Evolutionary conservation across 148 eudicot genomes (phyloP), one percentile per base, ranked within the genome.

Genomic region (Drosera capensis): DNA sequence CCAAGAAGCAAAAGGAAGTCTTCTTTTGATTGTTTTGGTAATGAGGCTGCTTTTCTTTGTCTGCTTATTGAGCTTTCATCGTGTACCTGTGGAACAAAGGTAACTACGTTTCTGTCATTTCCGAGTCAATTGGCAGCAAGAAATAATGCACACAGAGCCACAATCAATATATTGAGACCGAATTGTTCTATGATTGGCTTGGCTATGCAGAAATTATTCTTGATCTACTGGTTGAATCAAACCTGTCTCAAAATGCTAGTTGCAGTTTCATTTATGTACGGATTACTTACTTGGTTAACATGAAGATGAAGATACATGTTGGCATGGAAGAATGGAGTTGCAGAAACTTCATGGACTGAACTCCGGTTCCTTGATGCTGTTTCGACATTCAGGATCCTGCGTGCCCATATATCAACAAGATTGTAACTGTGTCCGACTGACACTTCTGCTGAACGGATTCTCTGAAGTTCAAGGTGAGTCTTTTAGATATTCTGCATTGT

Each of bases 381-480:
- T 73, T 88, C 97, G 11, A 75, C 80, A 25, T 80, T 88, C 49
- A 84, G 49, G 56, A 80, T 80, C 52, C 65, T 73, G 9, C 83
- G 80, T 15, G 51, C 56, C 17, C 47, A 61, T 25, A 62, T 20
- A 47, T 83, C 90, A 1, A 87, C 71, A 37, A 87, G 74, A 60
- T 83, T 87, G 57, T 87, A 87, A 66, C 96, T 72, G 36, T 87
- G 96, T n/a, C 94, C 96, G 31, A 77, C 70, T n/a, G 94, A 79
- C 50, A 58, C 81, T 22, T 57, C 75, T 55, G 83, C 50, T 34
- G 81, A 63, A 14, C 16, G 73, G 46, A 88, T 75, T 53, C 77
- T 75, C 96, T 88, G 75, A 36, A 70, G 16, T 56, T 37, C n/a
- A n/a, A n/a, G n/a, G n/a, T n/a, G n/a, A n/a, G n/a, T n/a, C n/a